phyloP scores from a whole-genome alignment of 495 filamentous ascomycete species.

The Hypoxylon fuscum region DNA sequence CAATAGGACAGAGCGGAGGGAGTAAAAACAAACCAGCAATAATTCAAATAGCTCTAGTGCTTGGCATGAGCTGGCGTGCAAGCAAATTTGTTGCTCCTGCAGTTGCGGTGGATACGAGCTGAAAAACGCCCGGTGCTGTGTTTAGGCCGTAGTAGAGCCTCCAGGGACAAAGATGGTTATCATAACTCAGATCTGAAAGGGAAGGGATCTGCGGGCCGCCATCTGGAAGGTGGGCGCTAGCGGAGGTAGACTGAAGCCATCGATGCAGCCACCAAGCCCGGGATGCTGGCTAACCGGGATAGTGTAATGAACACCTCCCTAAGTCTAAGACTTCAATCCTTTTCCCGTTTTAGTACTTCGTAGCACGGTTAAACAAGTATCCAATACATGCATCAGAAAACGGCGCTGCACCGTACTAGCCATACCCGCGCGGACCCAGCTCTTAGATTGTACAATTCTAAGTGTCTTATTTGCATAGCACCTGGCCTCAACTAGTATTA shows the following conservation, averaged over 20 bases:
- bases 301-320: background rate
- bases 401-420: slow-evolving; percentile 3
- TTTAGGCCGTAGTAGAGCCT: background rate
- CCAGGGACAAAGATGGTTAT: slow-evolving; percentile 3
- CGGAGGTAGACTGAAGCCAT: slow-evolving; percentile 35
- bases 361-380: slow-evolving; percentile 23
- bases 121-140: slow-evolving; percentile 8
- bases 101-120: slow-evolving; percentile 28
- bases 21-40: slow-evolving; percentile 11
- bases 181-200: slow-evolving; percentile 12
- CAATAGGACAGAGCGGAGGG: slow-evolving; percentile 12
- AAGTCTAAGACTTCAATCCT: background rate
- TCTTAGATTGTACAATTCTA: slow-evolving; percentile 10
- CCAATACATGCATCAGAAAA: slow-evolving; percentile 17
- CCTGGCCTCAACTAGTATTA: background rate
- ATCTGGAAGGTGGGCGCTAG: slow-evolving; percentile 14
- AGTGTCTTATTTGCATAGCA: slow-evolving; percentile 12
- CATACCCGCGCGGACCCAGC: slow-evolving; percentile 4
- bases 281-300: background rate
- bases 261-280: slow-evolving; percentile 25
- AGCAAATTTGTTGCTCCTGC: slow-evolving; percentile 17
- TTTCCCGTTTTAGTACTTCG: slow-evolving; percentile 37
- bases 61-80: slow-evolving; percentile 14
- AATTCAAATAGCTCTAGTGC: slow-evolving; percentile 32
- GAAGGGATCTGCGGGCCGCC: slow-evolving; percentile 34